Base-by-base conservation (phyloP, 352 stramenopile genomes). In the Phytophthora vignae region DNA sequence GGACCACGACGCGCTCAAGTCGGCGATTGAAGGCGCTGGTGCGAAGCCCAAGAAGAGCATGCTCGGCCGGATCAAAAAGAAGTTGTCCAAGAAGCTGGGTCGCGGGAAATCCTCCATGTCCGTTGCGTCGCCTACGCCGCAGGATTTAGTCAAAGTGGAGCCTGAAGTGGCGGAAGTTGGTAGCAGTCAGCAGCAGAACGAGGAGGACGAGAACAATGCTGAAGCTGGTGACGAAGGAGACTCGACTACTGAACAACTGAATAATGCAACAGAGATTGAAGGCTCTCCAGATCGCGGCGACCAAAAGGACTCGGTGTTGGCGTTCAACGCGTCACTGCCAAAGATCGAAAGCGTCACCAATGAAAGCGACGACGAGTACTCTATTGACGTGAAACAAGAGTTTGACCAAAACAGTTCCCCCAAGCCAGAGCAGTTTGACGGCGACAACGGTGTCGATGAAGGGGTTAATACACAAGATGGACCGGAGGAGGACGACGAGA, bases 21-120 rank as follows among this genome's bases (percentile, higher is more conserved):
- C 38, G 17, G 27, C 52, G 36, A 55, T 40, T 8, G 58, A 57
- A 40, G 55, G 25, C 10, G 29, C 29, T 10, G 17, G 5, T 38
- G 12, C 33, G 25, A 87, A 86, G 73, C 85, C 81, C 67, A 87
- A 87, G 69, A 88, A 90, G 62, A 76, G 84, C 21, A 63, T 92
- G 25, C 84, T 94, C 70, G 82, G 83, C 12, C 70, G 74, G n/a
- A 81, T 94, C 76, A 92, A 90, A 70, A 92, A 81, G 50, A 91
- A 82, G 25, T 72, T 94, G 40, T 73, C 73, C 2, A 79, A 53
- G 15, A 91, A 84, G 31, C 66, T 93, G 4, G 74, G 82, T 11
- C 77, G 72, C 54, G 81, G 82, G 56, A 85, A 88, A 36, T 80
- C 72, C 8, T 80, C 72, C 8, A 62, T 57, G 12, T 19, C 59